Base-by-base conservation (phyloP, 1,284 basidiomycete species). In the Hemileccinum hortonii region DNA sequence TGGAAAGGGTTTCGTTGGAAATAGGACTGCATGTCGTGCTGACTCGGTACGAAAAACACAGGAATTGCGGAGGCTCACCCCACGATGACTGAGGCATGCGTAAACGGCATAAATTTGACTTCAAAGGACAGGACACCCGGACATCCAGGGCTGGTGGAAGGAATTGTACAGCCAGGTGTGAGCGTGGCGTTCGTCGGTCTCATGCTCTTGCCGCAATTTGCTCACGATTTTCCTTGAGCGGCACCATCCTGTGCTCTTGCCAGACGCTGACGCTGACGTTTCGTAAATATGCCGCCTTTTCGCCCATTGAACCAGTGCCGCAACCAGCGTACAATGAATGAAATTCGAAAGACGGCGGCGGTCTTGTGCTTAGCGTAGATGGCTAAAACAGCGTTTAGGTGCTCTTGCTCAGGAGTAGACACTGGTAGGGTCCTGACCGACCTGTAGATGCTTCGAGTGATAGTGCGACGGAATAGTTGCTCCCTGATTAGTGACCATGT, bases 381-480 rank as follows among this genome's bases (percentile, higher is more conserved):
- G 4, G 3, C 2, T 29, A 16, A 4, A 22, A 6, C 42, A 47
- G 5, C 29, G 24, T 18, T 6, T n/a, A n/a, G n/a, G n/a, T 71
- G 60, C 55, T 79, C 77, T 61, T 83, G 72, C 54, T 78, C 74
- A 0, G 78, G 75, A 7, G 69, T 69, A 0, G 80, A 75, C 37
- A n/a, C n/a, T n/a, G 82, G 47, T 3, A 80, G 76, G 0, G 72
- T 67, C 21, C 82, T n/a, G n/a, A n/a, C n/a, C n/a, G n/a, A n/a
- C n/a, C n/a, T 69, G 56, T 71, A 81, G n/a, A 83, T 75, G 58
- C 82, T 84, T 62, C 85, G 83, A 1, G 76, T 78, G 58, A 84
- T 82, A 24, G 78, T 81, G 24, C 73, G 70, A 18, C 70, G 67
- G 64, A 85, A 85, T 12, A 82, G 58, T 8, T 62, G 58, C 45